A percentile compares a stretch with the other conserved stretches of the same genome.
Evolutionary conservation across 148 eudicot species (phyloP).

Genomic region (Vaccinium macrocarpon): DNA sequence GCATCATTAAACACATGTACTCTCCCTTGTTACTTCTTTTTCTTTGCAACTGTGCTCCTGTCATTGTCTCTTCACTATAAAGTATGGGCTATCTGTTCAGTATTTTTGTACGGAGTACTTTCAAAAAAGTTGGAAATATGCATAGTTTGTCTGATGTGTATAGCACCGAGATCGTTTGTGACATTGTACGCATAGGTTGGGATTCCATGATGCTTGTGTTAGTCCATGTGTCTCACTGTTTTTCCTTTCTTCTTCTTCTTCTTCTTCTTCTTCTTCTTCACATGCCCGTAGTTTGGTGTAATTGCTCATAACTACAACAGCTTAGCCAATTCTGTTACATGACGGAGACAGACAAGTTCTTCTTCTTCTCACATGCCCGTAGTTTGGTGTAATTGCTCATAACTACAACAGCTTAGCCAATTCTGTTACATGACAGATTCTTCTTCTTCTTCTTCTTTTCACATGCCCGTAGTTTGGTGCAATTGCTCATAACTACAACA

Average conservation of each 20-base stretch:
- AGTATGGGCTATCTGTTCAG: neutral
- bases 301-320: neutral
- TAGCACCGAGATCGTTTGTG: neutral
- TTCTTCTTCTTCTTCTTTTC: too few species aligned
- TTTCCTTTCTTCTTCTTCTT: neutral
- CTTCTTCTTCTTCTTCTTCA: neutral
- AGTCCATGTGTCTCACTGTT: neutral
- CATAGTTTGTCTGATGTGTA: neutral
- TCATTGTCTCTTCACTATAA: neutral
- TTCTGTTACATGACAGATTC: neutral
- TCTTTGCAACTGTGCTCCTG: neutral
- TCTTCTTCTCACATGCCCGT: too few species aligned
- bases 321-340: neutral
- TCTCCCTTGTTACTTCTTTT: neutral
- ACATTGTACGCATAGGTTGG: neutral
- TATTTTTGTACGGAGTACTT: neutral
- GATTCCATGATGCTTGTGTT: neutral
- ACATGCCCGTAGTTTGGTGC: neutral
- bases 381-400: neutral
- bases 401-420: neutral
- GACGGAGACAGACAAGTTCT: neutral
- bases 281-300: neutral
- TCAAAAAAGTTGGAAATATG: neutral
- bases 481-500: neutral
- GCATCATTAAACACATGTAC: neutral